phyloP scores from a whole-genome alignment of 495 filamentous ascomycete genomes.

The Tuber microsphaerosporum region DNA sequence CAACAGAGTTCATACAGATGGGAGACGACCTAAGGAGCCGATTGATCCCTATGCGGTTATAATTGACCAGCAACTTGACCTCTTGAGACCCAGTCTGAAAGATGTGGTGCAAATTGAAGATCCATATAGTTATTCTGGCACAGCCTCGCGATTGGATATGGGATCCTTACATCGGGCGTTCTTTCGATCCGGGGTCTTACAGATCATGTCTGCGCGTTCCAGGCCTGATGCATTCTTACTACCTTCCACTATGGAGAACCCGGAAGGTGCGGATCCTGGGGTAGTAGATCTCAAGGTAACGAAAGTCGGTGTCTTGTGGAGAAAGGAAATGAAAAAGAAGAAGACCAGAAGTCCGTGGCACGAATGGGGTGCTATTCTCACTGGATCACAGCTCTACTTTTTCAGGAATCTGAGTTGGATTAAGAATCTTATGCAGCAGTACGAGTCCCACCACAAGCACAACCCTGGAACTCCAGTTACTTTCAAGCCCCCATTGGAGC shows the following conservation, averaged over 20 bases:
- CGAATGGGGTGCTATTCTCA: slow-evolving; percentile 95
- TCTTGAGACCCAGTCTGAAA: slow-evolving; percentile 72
- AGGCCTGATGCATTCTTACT: slow-evolving; percentile 91
- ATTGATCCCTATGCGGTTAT: slow-evolving; percentile 94
- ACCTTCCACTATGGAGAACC: slow-evolving; percentile 72
- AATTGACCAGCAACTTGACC: slow-evolving; percentile 75
- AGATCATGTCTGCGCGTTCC: slow-evolving; percentile 88
- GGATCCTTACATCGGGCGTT: slow-evolving; percentile 75
- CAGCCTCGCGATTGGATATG: slow-evolving; percentile 63
- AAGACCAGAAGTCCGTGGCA: slow-evolving; percentile 93
- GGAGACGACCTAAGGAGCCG: slow-evolving; percentile 67
- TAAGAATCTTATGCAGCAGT: slow-evolving; percentile 80
- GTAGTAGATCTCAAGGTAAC: slow-evolving; percentile 96
- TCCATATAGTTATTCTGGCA: slow-evolving; percentile 79
- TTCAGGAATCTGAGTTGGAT: slow-evolving; percentile 89
- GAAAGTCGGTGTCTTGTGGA: slow-evolving; percentile 92
- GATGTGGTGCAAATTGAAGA: slow-evolving; percentile 91
- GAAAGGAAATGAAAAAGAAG: slow-evolving; percentile 86
- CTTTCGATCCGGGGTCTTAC: slow-evolving; percentile 79
- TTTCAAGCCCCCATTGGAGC: slow-evolving; percentile 78
- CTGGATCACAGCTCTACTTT: slow-evolving; percentile 90
- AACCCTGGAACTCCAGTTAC: slow-evolving; percentile 63
- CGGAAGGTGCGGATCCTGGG: slow-evolving; percentile 79
- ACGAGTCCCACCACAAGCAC: slow-evolving; percentile 69
- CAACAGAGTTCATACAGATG: slow-evolving; percentile 55